Conservation (phyloP, 1,284 basidiomycete species). For the Ganoderma multipileum region DNA sequence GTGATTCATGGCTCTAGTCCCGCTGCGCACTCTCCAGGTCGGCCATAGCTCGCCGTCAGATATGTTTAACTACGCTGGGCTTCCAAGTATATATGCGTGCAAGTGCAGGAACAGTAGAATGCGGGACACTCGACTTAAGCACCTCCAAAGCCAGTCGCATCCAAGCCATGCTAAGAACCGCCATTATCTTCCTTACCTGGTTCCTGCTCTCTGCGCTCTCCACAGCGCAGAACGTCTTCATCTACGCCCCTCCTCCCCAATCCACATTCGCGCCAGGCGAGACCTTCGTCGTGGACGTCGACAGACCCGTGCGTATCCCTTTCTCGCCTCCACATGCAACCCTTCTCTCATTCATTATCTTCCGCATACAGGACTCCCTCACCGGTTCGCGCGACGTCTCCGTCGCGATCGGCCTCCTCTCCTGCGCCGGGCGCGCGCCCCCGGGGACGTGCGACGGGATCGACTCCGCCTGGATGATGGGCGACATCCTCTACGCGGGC, state of each 20-base stretch:
- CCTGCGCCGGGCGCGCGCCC: slow-evolving; percentile 37
- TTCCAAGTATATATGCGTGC: neutral
- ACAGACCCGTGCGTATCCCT: slow-evolving; percentile 16
- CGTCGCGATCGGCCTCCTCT: slow-evolving; percentile 47
- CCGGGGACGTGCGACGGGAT: slow-evolving; percentile 35
- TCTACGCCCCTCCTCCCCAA: slow-evolving; percentile 15
- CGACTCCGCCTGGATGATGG: slow-evolving; percentile 42
- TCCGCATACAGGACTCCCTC: slow-evolving; percentile 43
- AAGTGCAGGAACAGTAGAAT: neutral
- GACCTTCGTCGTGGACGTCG: slow-evolving; percentile 25
- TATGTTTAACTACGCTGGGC: neutral
- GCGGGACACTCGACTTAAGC: neutral
- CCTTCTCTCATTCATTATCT: neutral
- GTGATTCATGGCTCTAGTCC: neutral
- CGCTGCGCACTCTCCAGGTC: neutral
- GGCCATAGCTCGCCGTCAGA: neutral
- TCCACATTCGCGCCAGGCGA: slow-evolving; percentile 19
- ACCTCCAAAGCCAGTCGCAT: neutral
- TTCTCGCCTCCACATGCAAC: neutral
- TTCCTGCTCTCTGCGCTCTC: slow-evolving; percentile 7
- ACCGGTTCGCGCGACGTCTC: slow-evolving; percentile 48
- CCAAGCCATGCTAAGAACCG: neutral
- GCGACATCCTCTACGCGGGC: slow-evolving; percentile 53
- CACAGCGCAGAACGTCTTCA: slow-evolving; percentile 21
- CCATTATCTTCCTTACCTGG: slow-evolving; percentile 4